phyloP scores from a whole-genome alignment of 2,329 filamentous ascomycete genomes.

The Botrytis deweyae region DNA sequence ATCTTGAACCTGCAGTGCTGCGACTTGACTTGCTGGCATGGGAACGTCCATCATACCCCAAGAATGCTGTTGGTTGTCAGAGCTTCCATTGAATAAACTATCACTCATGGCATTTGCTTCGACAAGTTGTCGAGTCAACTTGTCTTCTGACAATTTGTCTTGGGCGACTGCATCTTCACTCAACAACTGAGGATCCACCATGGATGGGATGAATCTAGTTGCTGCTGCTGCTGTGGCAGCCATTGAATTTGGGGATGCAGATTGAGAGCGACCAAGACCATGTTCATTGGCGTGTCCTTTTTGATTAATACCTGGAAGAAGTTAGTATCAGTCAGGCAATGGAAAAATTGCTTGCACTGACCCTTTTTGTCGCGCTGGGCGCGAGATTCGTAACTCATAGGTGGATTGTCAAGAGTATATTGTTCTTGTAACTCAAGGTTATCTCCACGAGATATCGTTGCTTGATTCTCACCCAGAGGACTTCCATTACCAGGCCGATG shows the following conservation, averaged over 20 bases:
- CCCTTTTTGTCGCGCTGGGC: slow-evolving; percentile 42
- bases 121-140: slow-evolving; percentile 31
- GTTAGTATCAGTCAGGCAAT: neutral
- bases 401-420: slow-evolving; percentile 57
- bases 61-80: slow-evolving; percentile 27
- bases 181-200: slow-evolving; percentile 40
- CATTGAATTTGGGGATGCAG: slow-evolving; percentile 35
- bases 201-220: slow-evolving; percentile 36
- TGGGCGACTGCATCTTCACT: slow-evolving; percentile 31
- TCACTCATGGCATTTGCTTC: slow-evolving; percentile 32
- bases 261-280: slow-evolving; percentile 27
- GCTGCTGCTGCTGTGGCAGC: slow-evolving; percentile 36
- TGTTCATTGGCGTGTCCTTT: slow-evolving; percentile 2
- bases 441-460: slow-evolving; percentile 31
- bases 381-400: slow-evolving; percentile 49
- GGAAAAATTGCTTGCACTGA: slow-evolving; percentile 33
- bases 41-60: slow-evolving; percentile 37
- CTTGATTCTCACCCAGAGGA: slow-evolving; percentile 32
- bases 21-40: slow-evolving; percentile 11
- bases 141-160: slow-evolving; percentile 27
- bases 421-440: slow-evolving; percentile 57
- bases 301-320: slow-evolving; percentile 5
- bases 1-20: slow-evolving; percentile 12
- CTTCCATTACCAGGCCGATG: slow-evolving; percentile 50
- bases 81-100: slow-evolving; percentile 25